These are phyloP conservation scores for Malassezia obtusa DNA, from an alignment of 1,284 basidiomycete genomes.

Conservation along the genomic window DNA sequence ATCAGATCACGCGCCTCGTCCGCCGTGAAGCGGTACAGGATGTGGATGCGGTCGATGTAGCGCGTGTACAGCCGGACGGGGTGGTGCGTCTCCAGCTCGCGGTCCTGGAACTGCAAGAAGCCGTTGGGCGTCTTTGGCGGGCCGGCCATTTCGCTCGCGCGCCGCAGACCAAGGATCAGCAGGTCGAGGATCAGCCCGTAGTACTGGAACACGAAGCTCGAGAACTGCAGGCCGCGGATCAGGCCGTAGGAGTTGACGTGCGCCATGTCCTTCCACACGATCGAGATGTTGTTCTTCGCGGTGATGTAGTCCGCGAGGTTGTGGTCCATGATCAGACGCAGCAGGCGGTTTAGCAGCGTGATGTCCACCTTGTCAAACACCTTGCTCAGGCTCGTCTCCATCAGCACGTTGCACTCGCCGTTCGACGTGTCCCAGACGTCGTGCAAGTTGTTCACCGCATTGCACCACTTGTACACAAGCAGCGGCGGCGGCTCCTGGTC, in stretches of 20 bases:
- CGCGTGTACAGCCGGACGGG: slow-evolving; percentile 46
- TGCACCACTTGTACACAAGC: slow-evolving; percentile 49
- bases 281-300: slow-evolving; percentile 48
- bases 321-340: slow-evolving; percentile 48
- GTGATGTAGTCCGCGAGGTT: slow-evolving; percentile 49
- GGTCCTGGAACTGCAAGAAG: slow-evolving; percentile 43
- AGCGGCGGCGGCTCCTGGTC: slow-evolving; percentile 46
- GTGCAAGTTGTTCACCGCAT: slow-evolving; percentile 46
- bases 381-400: slow-evolving; percentile 46
- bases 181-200: slow-evolving; percentile 46
- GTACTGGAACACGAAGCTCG: slow-evolving; percentile 48
- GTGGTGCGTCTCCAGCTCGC: slow-evolving; percentile 40
- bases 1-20: slow-evolving; percentile 96
- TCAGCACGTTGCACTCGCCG: slow-evolving; percentile 46
- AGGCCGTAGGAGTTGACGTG: slow-evolving; percentile 47
- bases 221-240: slow-evolving; percentile 47
- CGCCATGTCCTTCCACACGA: slow-evolving; percentile 48
- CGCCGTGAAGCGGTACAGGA: slow-evolving; percentile 95
- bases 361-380: slow-evolving; percentile 48
- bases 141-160: slow-evolving; percentile 46
- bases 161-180: slow-evolving; percentile 43
- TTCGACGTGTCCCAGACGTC: slow-evolving; percentile 45
- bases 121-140: slow-evolving; percentile 46
- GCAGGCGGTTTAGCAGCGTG: slow-evolving; percentile 44
- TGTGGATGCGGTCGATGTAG: slow-evolving; percentile 47